phyloP scores from a whole-genome alignment of 2,329 filamentous ascomycete genomes.

The Xylaria arbuscula region DNA sequence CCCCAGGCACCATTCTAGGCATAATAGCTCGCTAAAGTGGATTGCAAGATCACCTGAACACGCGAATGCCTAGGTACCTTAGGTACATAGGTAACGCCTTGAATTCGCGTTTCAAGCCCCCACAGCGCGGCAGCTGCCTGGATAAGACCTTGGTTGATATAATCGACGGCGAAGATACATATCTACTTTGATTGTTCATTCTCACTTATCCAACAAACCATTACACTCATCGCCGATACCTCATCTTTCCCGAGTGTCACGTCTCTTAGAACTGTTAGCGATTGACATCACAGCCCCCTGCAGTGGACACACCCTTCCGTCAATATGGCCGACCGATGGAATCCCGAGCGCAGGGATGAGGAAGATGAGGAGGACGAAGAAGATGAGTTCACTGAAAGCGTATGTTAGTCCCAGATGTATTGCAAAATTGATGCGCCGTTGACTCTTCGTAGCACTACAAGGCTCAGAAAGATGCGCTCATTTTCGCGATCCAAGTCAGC shows the following conservation, averaged over 20 bases:
- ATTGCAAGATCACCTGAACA: slow-evolving; percentile 44
- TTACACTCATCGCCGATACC: background rate
- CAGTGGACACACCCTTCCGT: background rate
- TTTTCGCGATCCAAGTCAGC: slow-evolving; percentile 95
- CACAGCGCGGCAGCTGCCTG: slow-evolving; percentile 46
- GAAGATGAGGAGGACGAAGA: slow-evolving; percentile 77
- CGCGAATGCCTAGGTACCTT: slow-evolving; percentile 37
- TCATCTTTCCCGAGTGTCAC: background rate
- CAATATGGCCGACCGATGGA: slow-evolving; percentile 47
- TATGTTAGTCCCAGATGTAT: slow-evolving; percentile 46
- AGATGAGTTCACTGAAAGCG: slow-evolving; percentile 73
- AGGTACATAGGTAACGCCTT: slow-evolving; percentile 10
- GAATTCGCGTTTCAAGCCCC: slow-evolving; percentile 35
- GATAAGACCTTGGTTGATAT: slow-evolving; percentile 4
- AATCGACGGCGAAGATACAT: slow-evolving; percentile 7
- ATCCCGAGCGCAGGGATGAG: slow-evolving; percentile 67
- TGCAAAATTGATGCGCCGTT: slow-evolving; percentile 9
- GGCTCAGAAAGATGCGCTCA: slow-evolving; percentile 94
- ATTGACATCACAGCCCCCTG: background rate
- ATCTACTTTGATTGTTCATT: background rate
- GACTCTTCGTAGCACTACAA: slow-evolving; percentile 76
- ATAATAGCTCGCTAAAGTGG: background rate
- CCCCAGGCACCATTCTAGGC: too few species aligned
- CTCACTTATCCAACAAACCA: background rate
- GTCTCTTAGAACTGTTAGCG: background rate